Conservation (phyloP, 2,329 filamentous ascomycete genomes). For the Talaromyces sp. region DNA sequence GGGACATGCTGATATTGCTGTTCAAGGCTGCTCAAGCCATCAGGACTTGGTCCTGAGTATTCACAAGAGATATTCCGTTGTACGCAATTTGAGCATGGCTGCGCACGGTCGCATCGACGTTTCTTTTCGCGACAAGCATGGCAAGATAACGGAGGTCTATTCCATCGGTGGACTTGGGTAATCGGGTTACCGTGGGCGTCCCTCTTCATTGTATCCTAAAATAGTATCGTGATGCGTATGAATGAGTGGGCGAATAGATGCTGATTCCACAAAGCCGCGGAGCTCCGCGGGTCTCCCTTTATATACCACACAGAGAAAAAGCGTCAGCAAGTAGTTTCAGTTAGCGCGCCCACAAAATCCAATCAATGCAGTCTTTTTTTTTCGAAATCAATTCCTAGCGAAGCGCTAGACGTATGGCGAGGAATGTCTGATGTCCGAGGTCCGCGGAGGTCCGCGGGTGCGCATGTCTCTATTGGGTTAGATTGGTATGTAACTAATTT, state of each 20-base stretch:
- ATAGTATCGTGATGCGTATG: not conserved
- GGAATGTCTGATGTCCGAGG: not conserved
- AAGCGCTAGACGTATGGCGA: too few relatives aligned
- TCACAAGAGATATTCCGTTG: constrained; percentile 22
- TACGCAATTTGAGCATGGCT: constrained; percentile 26
- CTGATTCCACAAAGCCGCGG: constrained; percentile 6
- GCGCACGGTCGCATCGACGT: constrained; percentile 23
- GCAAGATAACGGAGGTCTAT: constrained; percentile 20
- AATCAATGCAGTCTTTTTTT: not conserved
- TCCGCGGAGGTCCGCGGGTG: constrained; percentile 17
- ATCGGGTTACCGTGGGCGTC: constrained; percentile 11
- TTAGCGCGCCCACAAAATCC: not conserved
- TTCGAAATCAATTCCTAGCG: too few relatives aligned
- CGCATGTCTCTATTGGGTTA: constrained; percentile 1
- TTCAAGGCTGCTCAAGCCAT: not conserved
- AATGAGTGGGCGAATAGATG: not conserved
- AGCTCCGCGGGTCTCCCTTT: constrained; percentile 9
- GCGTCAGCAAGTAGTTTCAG: too few relatives aligned
- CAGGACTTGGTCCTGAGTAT: constrained; percentile 14
- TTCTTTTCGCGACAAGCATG: constrained; percentile 25
- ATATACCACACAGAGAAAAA: not conserved
- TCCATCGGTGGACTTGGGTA: constrained; percentile 39
- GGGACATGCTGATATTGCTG: not conserved
- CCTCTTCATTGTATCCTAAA: constrained; percentile 11
- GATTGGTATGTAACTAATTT: not conserved